Percentiles rank a stretch among this genome's conserved stretches.
These are phyloP conservation scores for Adenanthera pavonina DNA, from an alignment of 306 rosid species.

Conservation along the genomic window DNA sequence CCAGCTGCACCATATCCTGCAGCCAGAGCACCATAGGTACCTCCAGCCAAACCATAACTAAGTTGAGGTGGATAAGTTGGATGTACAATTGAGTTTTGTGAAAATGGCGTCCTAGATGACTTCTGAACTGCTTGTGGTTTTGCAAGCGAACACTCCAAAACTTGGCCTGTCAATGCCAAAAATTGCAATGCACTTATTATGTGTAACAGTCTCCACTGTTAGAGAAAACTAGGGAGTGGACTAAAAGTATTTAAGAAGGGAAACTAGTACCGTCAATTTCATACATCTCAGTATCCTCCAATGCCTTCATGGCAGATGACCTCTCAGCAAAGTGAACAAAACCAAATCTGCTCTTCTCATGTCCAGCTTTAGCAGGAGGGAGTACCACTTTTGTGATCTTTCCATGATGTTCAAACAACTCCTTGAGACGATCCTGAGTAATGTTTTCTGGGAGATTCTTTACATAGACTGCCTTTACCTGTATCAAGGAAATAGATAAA, in stretches of 20 bases:
- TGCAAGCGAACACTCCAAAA: constrained; percentile 73
- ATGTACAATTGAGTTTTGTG: constrained; percentile 46
- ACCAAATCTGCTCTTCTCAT: constrained; percentile 72
- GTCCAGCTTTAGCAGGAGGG: constrained; percentile 78
- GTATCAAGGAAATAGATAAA: constrained; percentile 37
- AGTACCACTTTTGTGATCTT: constrained; percentile 73
- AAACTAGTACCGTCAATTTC: constrained; percentile 64
- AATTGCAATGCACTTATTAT: constrained; percentile 16
- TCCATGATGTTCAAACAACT: constrained; percentile 69
- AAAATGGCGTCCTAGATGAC: constrained; percentile 51
- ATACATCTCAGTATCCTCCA: constrained; percentile 68
- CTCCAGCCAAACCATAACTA: constrained; percentile 68
- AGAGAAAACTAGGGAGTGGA: neutral
- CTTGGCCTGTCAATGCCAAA: constrained; percentile 61
- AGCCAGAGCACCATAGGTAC: constrained; percentile 59
- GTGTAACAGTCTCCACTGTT: constrained; percentile 11
- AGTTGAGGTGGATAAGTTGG: constrained; percentile 63
- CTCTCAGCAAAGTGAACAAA: constrained; percentile 76
- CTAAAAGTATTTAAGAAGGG: constrained; percentile 23
- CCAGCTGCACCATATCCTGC: constrained; percentile 66
- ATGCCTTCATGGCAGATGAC: constrained; percentile 70
- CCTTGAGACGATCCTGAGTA: constrained; percentile 57
- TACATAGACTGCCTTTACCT: constrained; percentile 73
- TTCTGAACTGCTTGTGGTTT: constrained; percentile 73
- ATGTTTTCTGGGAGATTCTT: constrained; percentile 73